Percentiles rank a stretch among this genome's conserved stretches.
Conservation (phyloP, 2,329 filamentous ascomycete genomes). For the Pleoardoris graminearum region DNA sequence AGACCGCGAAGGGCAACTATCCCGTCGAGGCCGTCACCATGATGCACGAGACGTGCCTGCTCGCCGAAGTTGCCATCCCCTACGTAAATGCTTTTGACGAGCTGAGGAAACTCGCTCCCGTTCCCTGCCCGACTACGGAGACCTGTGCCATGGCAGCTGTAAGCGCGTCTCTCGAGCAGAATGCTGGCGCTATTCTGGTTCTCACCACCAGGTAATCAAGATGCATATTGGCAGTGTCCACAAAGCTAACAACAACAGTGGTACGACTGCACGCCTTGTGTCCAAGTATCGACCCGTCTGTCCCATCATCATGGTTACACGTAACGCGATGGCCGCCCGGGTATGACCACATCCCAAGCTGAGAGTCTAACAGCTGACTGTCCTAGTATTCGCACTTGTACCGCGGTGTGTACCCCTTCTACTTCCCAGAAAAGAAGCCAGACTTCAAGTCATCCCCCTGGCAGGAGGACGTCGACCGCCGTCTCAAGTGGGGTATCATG, state of each 20-base stretch:
- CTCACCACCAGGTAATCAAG: conserved; percentile 77
- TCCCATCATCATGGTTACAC: conserved; percentile 99
- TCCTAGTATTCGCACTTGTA: conserved; percentile 83
- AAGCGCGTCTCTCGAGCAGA: conserved; percentile 91
- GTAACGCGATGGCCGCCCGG: conserved; percentile 78
- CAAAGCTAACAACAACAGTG: conserved; percentile 55
- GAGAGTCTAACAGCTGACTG: conserved; percentile 18
- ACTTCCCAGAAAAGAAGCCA: conserved; percentile 89
- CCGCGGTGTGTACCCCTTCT: conserved; percentile 97
- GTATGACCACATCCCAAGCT: conserved; percentile 39
- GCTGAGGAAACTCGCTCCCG: conserved; percentile 78
- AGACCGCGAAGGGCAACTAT: conserved; percentile 98
- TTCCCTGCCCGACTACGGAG: conserved; percentile 86
- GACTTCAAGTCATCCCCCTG: conserved; percentile 92
- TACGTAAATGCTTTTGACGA: conserved; percentile 98
- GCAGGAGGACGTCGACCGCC: conserved; percentile 98
- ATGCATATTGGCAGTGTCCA: background rate
- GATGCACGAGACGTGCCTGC: conserved; percentile 98
- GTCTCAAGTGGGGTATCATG: conserved; percentile 94
- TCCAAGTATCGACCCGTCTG: conserved; percentile 99
- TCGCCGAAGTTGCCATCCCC: conserved; percentile 95
- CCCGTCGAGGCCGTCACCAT: conserved; percentile 88
- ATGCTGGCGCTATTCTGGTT: conserved; percentile 93
- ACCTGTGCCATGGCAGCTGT: conserved; percentile 97
- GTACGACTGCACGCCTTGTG: conserved; percentile 89